These are phyloP conservation scores for Chlorophyllum brunneum DNA, from an alignment of 768 basidiomycete species.

Conservation along the genomic window DNA sequence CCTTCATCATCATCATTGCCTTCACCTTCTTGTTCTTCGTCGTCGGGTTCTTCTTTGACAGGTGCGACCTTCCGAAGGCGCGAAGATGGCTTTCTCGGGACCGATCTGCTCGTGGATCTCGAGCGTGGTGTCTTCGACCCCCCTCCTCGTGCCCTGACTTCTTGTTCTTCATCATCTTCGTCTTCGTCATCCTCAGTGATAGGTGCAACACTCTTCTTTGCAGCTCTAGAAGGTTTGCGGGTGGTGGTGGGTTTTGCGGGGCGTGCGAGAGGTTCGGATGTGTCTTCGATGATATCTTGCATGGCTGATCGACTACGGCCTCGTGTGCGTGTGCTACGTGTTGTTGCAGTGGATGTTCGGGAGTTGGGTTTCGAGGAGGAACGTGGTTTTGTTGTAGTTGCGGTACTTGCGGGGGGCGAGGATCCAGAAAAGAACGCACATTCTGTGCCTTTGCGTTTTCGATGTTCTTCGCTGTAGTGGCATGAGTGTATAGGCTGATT, in stretches of 20 bases:
- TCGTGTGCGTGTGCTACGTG: slow-evolving; percentile 1
- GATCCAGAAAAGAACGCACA: slow-evolving; percentile 39
- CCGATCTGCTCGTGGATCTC: neutral
- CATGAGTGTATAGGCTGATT: neutral
- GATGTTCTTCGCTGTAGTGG: slow-evolving; percentile 64
- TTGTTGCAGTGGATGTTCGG: slow-evolving; percentile 25
- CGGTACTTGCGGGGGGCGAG: slow-evolving; percentile 12
- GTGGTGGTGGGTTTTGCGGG: slow-evolving; percentile 16
- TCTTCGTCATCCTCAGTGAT: neutral
- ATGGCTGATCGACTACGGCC: slow-evolving; percentile 6
- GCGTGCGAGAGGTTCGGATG: slow-evolving; percentile 20
- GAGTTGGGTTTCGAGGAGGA: slow-evolving; percentile 21
- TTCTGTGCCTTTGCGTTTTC: slow-evolving; percentile 49
- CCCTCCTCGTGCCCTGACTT: neutral
- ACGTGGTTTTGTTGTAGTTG: slow-evolving; percentile 8
- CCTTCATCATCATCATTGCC: neutral
- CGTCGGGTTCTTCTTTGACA: neutral
- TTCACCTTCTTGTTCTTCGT: neutral
- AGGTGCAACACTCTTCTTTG: neutral
- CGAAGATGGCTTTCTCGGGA: neutral
- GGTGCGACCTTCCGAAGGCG: neutral
- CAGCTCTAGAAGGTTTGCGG: neutral
- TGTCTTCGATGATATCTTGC: slow-evolving; percentile 8
- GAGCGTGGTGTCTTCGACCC: neutral
- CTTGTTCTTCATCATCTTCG: neutral